phyloP scores from a whole-genome alignment of 768 basidiomycete species.

The Boletus vinaceobasis region DNA sequence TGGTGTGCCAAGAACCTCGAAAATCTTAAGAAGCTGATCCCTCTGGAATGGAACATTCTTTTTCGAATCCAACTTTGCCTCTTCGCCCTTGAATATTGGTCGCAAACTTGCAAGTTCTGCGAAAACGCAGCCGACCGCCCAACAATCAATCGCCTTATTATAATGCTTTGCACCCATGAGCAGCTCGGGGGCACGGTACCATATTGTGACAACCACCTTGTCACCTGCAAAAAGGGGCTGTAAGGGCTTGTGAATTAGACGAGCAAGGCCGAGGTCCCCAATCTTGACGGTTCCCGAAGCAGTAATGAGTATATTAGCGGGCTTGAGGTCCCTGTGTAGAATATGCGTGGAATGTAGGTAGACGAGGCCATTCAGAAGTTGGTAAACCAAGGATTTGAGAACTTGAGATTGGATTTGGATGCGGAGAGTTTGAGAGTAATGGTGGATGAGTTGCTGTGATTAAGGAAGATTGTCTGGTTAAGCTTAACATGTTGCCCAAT shows the following conservation, averaged over 20 bases:
- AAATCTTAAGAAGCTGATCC: constrained; percentile 94
- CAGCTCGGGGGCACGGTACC: constrained; percentile 97
- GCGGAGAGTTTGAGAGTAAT: constrained; percentile 89
- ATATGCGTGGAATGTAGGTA: constrained; percentile 96
- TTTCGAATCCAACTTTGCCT: constrained; percentile 95
- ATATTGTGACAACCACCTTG: constrained; percentile 98
- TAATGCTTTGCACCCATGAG: constrained; percentile 97
- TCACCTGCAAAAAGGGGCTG: constrained; percentile 91
- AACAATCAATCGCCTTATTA: constrained; percentile 93
- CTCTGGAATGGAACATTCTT: constrained; percentile 97
- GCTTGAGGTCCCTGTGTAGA: constrained; percentile 96
- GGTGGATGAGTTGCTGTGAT: constrained; percentile 93
- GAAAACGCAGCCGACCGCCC: constrained; percentile 98
- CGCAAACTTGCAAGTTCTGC: constrained; percentile 91
- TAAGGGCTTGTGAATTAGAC: constrained; percentile 86
- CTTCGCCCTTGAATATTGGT: constrained; percentile 99
- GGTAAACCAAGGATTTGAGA: constrained; percentile 91
- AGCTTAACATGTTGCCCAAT: background rate
- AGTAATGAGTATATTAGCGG: constrained; percentile 96
- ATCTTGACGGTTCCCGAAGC: constrained; percentile 90
- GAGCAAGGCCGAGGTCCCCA: constrained; percentile 94
- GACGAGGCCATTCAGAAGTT: constrained; percentile 89
- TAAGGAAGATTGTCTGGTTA: background rate
- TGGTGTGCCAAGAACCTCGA: constrained; percentile 90
- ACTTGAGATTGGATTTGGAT: constrained; percentile 69